Conservation (phyloP, 371 early-diverging fungal species). For the Apophysomyces trapeziformis region DNA sequence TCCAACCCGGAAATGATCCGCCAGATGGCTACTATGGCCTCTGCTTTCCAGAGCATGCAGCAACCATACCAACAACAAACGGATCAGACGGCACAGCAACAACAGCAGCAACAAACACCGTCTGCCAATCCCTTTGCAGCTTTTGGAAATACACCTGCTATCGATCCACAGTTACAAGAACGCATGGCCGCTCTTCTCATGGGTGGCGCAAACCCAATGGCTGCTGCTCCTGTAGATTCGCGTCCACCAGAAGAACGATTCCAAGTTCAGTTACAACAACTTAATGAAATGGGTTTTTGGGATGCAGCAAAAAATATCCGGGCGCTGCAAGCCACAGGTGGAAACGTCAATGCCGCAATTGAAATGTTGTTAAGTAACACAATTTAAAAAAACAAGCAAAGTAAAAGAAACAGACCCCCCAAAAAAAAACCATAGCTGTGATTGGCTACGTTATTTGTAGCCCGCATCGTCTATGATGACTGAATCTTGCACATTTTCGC, state of each 20-base stretch:
- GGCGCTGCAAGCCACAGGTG: slow-evolving; percentile 83
- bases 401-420: not conserved
- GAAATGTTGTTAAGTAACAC: slow-evolving; percentile 75
- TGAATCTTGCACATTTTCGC: no score
- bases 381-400: slow-evolving; percentile 16
- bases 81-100: slow-evolving; percentile 13
- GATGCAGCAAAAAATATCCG: slow-evolving; percentile 89
- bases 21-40: slow-evolving; percentile 77
- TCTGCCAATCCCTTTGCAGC: slow-evolving; percentile 10
- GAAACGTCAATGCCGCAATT: slow-evolving; percentile 93
- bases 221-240: slow-evolving; percentile 43
- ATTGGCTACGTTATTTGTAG: not conserved
- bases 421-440: not conserved
- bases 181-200: slow-evolving; percentile 47
- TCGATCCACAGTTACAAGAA: slow-evolving; percentile 55
- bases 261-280: slow-evolving; percentile 87
- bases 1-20: slow-evolving; percentile 84
- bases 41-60: slow-evolving; percentile 62
- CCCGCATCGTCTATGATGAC: no score
- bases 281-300: slow-evolving; percentile 97
- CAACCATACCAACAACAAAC: slow-evolving; percentile 30
- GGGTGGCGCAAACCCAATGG: slow-evolving; percentile 29
- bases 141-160: slow-evolving; percentile 34
- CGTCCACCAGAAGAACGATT: slow-evolving; percentile 91
- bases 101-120: slow-evolving; percentile 11